A percentile compares a stretch with the other conserved stretches of the same genome.
Evolutionary conservation across 441 rosid species (phyloP).

Genomic region (Isatis lusitanica): DNA sequence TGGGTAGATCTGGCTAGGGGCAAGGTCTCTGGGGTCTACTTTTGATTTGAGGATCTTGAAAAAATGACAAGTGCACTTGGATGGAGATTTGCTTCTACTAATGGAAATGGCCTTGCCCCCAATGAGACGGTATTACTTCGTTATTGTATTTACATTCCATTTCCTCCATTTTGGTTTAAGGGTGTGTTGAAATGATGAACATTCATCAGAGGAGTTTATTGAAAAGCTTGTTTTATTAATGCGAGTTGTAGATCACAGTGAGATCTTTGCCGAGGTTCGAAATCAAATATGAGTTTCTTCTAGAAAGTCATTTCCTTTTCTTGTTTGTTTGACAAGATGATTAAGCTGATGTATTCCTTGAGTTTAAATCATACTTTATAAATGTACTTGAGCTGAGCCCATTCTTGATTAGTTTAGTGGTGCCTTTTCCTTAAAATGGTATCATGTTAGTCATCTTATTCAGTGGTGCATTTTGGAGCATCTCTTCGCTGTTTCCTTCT

Average conservation of each 20-base stretch:
- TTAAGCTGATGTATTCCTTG: slow-evolving; percentile 2
- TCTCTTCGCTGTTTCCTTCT: background rate
- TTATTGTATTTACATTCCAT: background rate
- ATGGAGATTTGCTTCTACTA: slow-evolving; percentile 82
- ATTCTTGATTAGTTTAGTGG: background rate
- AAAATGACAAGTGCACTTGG: slow-evolving; percentile 80
- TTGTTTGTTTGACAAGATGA: background rate
- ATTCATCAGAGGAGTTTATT: background rate
- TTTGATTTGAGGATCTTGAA: slow-evolving; percentile 36
- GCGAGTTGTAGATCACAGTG: background rate
- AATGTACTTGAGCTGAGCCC: background rate
- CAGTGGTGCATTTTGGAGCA: background rate
- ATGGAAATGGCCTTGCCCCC: slow-evolving; percentile 72
- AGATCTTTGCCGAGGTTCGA: background rate
- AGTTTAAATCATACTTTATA: background rate
- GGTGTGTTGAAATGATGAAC: background rate
- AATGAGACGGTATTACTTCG: slow-evolving; percentile 59
- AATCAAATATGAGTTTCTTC: slow-evolving; percentile 11
- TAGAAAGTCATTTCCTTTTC: background rate
- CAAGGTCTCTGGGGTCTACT: slow-evolving; percentile 37
- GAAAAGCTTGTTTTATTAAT: background rate
- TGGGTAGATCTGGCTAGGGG: slow-evolving; percentile 66
- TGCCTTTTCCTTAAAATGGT: background rate
- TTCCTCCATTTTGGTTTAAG: background rate
- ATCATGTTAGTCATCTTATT: background rate